Conservation (phyloP, 225 moss, liverwort and hornwort genomes). For the Ulota crispa region DNA sequence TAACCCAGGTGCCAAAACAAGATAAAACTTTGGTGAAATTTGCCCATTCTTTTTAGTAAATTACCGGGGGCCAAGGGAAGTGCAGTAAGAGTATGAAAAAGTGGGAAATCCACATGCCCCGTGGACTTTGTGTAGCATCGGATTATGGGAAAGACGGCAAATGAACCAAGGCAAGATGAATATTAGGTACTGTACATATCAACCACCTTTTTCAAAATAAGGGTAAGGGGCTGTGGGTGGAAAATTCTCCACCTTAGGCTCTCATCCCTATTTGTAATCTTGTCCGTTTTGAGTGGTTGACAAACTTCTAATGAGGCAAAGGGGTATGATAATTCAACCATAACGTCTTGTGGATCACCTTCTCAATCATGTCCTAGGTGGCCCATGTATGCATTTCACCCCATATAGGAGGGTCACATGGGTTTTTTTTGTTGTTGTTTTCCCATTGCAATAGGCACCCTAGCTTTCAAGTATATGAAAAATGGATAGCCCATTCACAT, state of each 20-base stretch:
- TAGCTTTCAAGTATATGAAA: no score
- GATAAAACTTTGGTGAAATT: no score
- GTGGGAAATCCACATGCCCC: neutral
- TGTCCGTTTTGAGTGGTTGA: neutral
- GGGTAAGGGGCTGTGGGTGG: neutral
- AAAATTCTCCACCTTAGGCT: neutral
- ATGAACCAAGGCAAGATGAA: neutral
- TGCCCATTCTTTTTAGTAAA: no score
- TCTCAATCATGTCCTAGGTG: conserved; percentile 31
- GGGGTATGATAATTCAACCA: neutral
- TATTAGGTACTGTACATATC: neutral
- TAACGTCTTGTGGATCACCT: neutral
- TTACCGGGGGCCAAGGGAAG: no score
- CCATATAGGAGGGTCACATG: neutral
- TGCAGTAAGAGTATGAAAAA: neutral
- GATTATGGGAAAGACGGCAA: neutral
- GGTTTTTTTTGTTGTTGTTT: no score
- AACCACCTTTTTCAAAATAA: neutral
- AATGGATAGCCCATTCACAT: no score
- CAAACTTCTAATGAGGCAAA: neutral
- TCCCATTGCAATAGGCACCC: no score
- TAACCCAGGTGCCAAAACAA: no score
- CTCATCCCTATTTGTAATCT: neutral
- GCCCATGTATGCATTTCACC: neutral
- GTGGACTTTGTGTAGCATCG: neutral